phyloP scores from a whole-genome alignment of 2,329 filamentous ascomycete species.

The Ascochyta clinopodiicola region DNA sequence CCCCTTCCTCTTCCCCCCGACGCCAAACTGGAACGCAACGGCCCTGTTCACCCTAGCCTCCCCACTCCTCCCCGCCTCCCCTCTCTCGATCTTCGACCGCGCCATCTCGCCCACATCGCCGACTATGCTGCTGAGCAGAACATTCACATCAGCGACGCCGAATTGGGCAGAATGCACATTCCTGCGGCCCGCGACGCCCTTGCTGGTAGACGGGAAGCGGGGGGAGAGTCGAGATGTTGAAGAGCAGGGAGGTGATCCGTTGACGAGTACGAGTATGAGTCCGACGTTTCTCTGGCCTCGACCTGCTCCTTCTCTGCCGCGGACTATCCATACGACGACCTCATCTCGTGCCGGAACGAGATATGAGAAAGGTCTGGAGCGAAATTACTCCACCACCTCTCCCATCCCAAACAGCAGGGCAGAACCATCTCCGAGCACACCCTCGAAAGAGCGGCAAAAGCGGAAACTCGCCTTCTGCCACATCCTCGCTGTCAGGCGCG shows the following conservation, averaged over 20 bases:
- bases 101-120: constrained; percentile 16
- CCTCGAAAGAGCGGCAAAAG: background rate
- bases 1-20: constrained; percentile 24
- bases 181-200: background rate
- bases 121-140: background rate
- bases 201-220: background rate
- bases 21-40: background rate
- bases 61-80: constrained; percentile 25
- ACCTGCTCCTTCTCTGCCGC: background rate
- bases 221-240: background rate
- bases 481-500: constrained; percentile 14
- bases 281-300: constrained; percentile 3
- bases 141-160: background rate
- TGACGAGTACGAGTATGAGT: background rate
- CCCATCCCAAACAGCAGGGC: no score
- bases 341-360: no score
- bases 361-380: background rate
- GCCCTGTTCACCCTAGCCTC: constrained; percentile 9
- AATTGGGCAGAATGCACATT: background rate
- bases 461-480: constrained; percentile 16
- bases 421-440: no score
- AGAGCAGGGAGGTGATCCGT: no score
- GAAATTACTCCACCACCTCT: no score
- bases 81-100: constrained; percentile 27
- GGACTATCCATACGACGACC: no score